Base-by-base conservation (phyloP, 345 rosid genomes). In the Moringa oleifera region DNA sequence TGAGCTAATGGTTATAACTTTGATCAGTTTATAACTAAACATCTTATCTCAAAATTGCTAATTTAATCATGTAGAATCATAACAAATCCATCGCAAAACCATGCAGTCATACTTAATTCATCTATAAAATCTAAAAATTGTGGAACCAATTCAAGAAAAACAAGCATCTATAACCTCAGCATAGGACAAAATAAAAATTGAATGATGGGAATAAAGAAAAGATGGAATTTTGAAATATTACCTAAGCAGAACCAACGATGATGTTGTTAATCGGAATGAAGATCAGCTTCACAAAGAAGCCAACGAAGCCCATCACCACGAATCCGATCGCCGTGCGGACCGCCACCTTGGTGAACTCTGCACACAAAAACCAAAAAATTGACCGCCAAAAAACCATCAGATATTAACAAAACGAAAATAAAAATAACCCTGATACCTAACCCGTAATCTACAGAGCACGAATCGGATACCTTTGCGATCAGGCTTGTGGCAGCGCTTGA, bases 251-350 rank as follows among this genome's bases (percentile, higher is more conserved):
- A 21, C 92, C 92, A 59, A 90, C 89, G 23, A 90, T 85, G 64
- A 90, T 88, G 82, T 85, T 90, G 85, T 88, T 90, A 74, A 90
- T 84, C 36, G 97, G 97, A 66, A 90, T 88, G 75, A 85, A 88
- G 65, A 88, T 80, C 58, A 85, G 73, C 75, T 90, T 90, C 57
- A 88, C 92, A 68, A 88, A 85, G 81, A 85, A 90, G 0, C 93
- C 97, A 4, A 85, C 95, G 55, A 90, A 88, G 41, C 97, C 90
- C 95, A 87, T 87, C 69, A 84, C 95, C 52, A 84, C 95, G 59
- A 90, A 87, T 7, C 97, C 97, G 51, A 90, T 80, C 49, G 95
- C 92, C 10, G 89, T 85, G 74, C 90, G 95, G 50, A 84, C 68
- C n/a, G 95, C 95, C 4, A 88, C 89, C 72, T 84, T 84, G 6